Evolutionary conservation across 805 yeast genomes (phyloP).

Genomic region (Monosporozyma aerobia): DNA sequence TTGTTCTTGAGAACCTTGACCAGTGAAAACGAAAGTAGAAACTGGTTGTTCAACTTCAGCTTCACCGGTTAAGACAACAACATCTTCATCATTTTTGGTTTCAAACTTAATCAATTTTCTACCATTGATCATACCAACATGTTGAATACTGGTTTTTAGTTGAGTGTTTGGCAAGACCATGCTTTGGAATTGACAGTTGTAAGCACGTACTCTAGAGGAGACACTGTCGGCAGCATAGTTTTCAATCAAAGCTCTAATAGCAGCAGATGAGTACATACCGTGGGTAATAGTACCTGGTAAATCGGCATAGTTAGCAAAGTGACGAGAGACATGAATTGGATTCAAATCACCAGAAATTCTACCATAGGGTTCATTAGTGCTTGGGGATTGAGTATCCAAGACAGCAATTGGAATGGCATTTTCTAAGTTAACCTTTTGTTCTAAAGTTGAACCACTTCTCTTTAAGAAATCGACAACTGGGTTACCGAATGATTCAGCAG

Average conservation of each 20-base stretch:
- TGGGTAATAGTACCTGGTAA: constrained; percentile 97
- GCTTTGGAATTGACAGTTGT: constrained; percentile 81
- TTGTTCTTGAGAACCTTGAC: constrained; percentile 99
- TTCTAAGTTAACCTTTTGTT: constrained; percentile 87
- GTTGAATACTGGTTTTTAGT: constrained; percentile 80
- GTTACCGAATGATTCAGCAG: constrained; percentile 91
- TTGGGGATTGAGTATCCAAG: constrained; percentile 65
- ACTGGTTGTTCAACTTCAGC: constrained; percentile 99
- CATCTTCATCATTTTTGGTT: constrained; percentile 75
- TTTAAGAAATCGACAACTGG: constrained; percentile 91
- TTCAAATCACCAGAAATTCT: constrained; percentile 96
- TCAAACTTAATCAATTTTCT: constrained; percentile 93
- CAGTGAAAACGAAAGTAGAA: constrained; percentile 94
- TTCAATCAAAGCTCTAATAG: constrained; percentile 90
- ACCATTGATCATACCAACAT: constrained; percentile 98
- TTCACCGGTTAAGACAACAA: constrained; percentile 79
- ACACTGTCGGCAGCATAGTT: constrained; percentile 98
- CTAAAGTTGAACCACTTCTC: constrained; percentile 88
- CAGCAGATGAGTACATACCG: constrained; percentile 97
- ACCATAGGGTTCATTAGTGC: constrained; percentile 93
- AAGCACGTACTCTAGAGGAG: constrained; percentile 91
- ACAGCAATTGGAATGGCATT: constrained; percentile 78
- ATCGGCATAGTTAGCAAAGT: constrained; percentile 85
- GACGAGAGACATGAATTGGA: constrained; percentile 95
- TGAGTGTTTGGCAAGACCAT: constrained; percentile 97